These are phyloP conservation scores for Pichia sp. DNA, from an alignment of 1,139 yeast species.

Conservation along the genomic window DNA sequence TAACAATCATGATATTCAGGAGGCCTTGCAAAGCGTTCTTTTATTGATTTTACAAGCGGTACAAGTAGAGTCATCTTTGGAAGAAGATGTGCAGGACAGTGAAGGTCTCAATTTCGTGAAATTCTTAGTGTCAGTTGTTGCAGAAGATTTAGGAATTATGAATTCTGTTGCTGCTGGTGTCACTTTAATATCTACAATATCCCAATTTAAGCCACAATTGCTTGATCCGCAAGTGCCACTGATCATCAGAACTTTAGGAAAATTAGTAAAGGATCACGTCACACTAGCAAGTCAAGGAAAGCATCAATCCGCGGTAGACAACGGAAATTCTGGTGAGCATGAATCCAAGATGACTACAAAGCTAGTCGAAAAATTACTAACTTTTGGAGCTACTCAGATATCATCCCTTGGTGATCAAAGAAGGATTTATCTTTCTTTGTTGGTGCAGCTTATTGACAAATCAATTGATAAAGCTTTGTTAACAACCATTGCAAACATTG, in stretches of 20 bases:
- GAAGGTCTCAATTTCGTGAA: constrained; percentile 51
- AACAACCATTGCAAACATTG: constrained; percentile 71
- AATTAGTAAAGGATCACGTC: constrained; percentile 84
- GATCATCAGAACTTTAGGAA: constrained; percentile 82
- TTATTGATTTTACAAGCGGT: constrained; percentile 62
- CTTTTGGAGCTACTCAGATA: constrained; percentile 75
- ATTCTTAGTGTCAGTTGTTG: constrained; percentile 61
- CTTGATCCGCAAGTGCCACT: constrained; percentile 71
- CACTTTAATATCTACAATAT: constrained; percentile 77
- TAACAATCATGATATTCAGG: constrained; percentile 81
- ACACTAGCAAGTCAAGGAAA: constrained; percentile 49
- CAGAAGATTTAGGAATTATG: constrained; percentile 78
- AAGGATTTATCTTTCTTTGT: constrained; percentile 74
- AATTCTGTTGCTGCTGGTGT: constrained; percentile 92
- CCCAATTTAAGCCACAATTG: constrained; percentile 65
- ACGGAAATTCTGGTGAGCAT: constrained; percentile 40
- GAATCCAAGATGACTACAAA: constrained; percentile 79
- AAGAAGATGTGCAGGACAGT: constrained; percentile 54
- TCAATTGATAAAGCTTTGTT: constrained; percentile 75
- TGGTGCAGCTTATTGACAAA: constrained; percentile 88
- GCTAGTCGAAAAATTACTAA: constrained; percentile 69
- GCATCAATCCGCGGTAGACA: constrained; percentile 31
- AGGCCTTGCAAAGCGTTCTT: constrained; percentile 71
- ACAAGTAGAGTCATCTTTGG: constrained; percentile 44
- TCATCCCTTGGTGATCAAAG: constrained; percentile 89